phyloP scores from a whole-genome alignment of 768 basidiomycete species.

The Lepiota venenata region DNA sequence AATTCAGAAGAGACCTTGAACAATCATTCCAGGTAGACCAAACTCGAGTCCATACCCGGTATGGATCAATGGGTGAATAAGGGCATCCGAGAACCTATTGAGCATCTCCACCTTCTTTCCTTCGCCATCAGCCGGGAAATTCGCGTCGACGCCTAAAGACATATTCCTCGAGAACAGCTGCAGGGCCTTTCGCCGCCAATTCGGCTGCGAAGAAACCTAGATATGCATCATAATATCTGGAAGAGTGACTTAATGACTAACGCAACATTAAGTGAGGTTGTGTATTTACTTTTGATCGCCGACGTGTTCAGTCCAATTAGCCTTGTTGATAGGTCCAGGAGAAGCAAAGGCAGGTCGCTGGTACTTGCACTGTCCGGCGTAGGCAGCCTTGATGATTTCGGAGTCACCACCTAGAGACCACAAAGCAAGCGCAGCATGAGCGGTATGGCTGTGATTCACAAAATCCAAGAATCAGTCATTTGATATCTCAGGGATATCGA shows the following conservation, averaged over 20 bases:
- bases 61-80: slow-evolving; percentile 67
- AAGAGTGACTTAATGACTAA: neutral
- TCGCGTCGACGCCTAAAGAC: slow-evolving; percentile 52
- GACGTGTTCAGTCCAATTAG: slow-evolving; percentile 54
- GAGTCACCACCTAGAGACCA: slow-evolving; percentile 57
- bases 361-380: slow-evolving; percentile 31
- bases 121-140: slow-evolving; percentile 29
- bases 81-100: slow-evolving; percentile 49
- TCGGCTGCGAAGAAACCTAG: slow-evolving; percentile 49
- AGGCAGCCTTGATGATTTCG: slow-evolving; percentile 32
- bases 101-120: slow-evolving; percentile 36
- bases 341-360: slow-evolving; percentile 37
- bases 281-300: slow-evolving; percentile 48
- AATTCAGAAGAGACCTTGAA: slow-evolving; percentile 45
- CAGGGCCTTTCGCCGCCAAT: slow-evolving; percentile 38
- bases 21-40: slow-evolving; percentile 49
- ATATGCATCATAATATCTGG: slow-evolving; percentile 58
- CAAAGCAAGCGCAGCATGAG: slow-evolving; percentile 55
- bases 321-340: slow-evolving; percentile 39
- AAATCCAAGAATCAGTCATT: slow-evolving; percentile 26
- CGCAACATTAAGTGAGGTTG: neutral
- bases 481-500: slow-evolving; percentile 7
- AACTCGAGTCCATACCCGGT: slow-evolving; percentile 65
- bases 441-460: slow-evolving; percentile 36
- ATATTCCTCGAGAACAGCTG: slow-evolving; percentile 51